phyloP scores from a whole-genome alignment of 495 filamentous ascomycete genomes.

The Talaromyces proteolyticus region DNA sequence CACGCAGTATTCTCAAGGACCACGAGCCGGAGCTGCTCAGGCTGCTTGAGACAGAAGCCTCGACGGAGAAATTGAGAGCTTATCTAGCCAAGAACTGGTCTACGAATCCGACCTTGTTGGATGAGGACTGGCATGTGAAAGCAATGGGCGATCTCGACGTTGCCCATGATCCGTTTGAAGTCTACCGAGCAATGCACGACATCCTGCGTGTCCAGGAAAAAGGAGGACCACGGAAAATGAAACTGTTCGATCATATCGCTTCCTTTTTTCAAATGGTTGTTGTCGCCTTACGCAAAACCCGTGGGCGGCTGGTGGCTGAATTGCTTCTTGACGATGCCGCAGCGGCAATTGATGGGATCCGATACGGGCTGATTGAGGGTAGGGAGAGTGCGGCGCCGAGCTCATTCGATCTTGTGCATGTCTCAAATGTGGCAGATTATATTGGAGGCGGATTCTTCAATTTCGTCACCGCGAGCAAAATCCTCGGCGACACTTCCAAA shows the following conservation, averaged over 20 bases:
- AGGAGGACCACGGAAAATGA: conserved; percentile 3
- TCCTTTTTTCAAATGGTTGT: conserved; percentile 6
- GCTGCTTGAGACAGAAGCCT: background rate
- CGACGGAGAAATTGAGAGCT: background rate
- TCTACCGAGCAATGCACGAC: background rate
- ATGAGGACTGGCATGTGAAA: background rate
- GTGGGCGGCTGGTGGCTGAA: background rate
- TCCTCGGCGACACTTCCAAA: conserved; percentile 1
- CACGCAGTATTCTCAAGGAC: conserved; percentile 1
- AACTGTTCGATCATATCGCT: conserved; percentile 2
- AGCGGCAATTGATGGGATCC: conserved; percentile 1
- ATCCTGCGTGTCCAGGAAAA: conserved; percentile 4
- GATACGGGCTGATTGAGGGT: background rate
- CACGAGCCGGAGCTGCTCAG: conserved; percentile 4
- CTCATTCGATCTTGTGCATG: conserved; percentile 1
- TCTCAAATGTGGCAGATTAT: background rate
- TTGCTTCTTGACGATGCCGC: background rate
- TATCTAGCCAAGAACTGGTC: background rate
- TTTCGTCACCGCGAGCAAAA: background rate
- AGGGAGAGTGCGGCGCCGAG: background rate
- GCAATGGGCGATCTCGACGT: background rate
- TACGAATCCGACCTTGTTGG: conserved; percentile 1
- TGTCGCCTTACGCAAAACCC: conserved; percentile 3
- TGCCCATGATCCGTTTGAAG: background rate
- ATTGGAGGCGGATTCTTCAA: background rate